phyloP scores from a whole-genome alignment of 1,284 basidiomycete species.

The Vanrija humicola region DNA sequence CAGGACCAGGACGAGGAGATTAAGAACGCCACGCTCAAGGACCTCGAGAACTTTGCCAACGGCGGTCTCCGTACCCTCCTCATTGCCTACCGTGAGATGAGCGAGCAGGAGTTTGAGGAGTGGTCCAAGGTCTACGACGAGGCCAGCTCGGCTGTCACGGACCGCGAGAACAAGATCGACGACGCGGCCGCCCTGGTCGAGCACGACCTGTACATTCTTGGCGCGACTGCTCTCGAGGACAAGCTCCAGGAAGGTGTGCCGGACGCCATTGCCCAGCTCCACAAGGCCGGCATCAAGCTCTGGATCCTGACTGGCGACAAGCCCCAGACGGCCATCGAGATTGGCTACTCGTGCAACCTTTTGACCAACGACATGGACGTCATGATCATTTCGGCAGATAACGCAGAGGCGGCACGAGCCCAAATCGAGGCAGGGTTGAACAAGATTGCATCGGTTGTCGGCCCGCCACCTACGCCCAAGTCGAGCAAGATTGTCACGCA shows the following conservation, averaged over 20 bases:
- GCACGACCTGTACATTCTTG: constrained; percentile 73
- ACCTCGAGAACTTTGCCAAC: constrained; percentile 93
- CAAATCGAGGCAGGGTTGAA: constrained; percentile 92
- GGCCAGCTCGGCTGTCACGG: constrained; percentile 67
- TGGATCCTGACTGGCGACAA: constrained; percentile 84
- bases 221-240: constrained; percentile 93
- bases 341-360: constrained; percentile 87
- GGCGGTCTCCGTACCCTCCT: constrained; percentile 87
- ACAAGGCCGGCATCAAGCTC: constrained; percentile 90
- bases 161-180: constrained; percentile 87
- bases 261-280: constrained; percentile 87
- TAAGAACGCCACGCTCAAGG: constrained; percentile 72
- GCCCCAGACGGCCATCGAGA: constrained; percentile 95
- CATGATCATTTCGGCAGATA: constrained; percentile 91
- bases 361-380: constrained; percentile 84
- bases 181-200: constrained; percentile 81
- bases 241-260: constrained; percentile 96
- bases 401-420: constrained; percentile 65
- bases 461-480: constrained; percentile 50
- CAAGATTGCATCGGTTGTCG: constrained; percentile 78
- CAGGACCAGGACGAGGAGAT: constrained; percentile 67
- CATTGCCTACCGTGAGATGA: constrained; percentile 74
- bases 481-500: constrained; percentile 32
- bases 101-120: constrained; percentile 74
- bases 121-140: constrained; percentile 82